These are phyloP conservation scores for Eucalyptus viminalis DNA, from an alignment of 345 rosid genomes.

Conservation along the genomic window DNA sequence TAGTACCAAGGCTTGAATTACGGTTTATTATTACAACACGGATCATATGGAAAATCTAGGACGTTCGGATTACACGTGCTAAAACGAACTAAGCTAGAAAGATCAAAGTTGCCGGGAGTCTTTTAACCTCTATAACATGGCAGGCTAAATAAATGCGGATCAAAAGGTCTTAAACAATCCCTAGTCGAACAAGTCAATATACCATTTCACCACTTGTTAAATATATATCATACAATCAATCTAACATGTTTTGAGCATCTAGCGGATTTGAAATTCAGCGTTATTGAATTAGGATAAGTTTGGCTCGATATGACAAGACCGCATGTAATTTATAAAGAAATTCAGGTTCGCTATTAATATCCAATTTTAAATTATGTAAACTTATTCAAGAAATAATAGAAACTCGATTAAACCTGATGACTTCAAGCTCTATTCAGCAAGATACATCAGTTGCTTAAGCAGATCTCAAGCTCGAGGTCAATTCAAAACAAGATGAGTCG, in stretches of 20 bases:
- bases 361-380: neutral
- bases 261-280: neutral
- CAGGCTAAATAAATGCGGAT: too few relatives aligned
- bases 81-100: too few relatives aligned
- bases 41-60: too few relatives aligned
- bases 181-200: too few relatives aligned
- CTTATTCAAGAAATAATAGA: neutral
- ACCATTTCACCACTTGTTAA: neutral
- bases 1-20: too few relatives aligned
- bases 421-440: neutral
- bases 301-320: neutral
- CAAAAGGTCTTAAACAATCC: too few relatives aligned
- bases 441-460: neutral
- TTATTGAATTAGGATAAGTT: neutral
- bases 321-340: neutral
- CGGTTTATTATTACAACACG: too few relatives aligned
- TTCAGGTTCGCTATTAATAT: neutral
- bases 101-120: too few relatives aligned
- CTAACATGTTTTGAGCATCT: neutral
- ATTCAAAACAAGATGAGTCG: neutral
- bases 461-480: neutral
- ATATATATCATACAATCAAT: neutral
- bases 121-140: too few relatives aligned
- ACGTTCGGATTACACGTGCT: too few relatives aligned
- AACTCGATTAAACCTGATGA: neutral